Evolutionary conservation across 2,329 filamentous ascomycete genomes (phyloP).

Genomic region (Phyllosticta citriasiana): DNA sequence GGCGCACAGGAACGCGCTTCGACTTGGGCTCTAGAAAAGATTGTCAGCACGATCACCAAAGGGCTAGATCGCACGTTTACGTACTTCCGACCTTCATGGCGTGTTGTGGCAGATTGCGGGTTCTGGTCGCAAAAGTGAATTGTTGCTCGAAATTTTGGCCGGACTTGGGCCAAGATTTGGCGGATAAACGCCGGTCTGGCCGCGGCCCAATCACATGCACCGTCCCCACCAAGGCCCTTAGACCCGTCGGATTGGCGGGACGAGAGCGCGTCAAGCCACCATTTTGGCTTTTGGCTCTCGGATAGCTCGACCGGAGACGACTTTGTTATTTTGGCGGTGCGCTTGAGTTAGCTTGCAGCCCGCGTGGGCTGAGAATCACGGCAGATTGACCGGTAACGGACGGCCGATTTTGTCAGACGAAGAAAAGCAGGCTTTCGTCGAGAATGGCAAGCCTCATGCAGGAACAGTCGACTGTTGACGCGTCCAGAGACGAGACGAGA

Average conservation of each 20-base stretch:
- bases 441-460: background rate
- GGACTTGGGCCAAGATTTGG: slow-evolving; percentile 16
- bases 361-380: background rate
- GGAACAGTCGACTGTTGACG: background rate
- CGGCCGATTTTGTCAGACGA: background rate
- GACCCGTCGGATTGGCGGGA: background rate
- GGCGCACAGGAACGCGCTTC: slow-evolving; percentile 79
- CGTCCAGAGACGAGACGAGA: too few relatives aligned
- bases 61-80: slow-evolving; percentile 7
- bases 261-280: background rate
- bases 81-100: slow-evolving; percentile 35
- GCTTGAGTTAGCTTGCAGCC: background rate
- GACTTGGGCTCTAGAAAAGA: slow-evolving; percentile 69
- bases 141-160: slow-evolving; percentile 12
- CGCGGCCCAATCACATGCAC: background rate
- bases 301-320: background rate
- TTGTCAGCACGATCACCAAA: background rate
- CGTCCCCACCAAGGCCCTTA: background rate
- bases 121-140: background rate
- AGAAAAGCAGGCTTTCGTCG: background rate
- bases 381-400: background rate
- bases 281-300: background rate
- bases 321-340: background rate
- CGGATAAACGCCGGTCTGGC: background rate
- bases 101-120: slow-evolving; percentile 13